phyloP scores from a whole-genome alignment of 345 rosid genomes.

The Eucalyptus regnans region DNA sequence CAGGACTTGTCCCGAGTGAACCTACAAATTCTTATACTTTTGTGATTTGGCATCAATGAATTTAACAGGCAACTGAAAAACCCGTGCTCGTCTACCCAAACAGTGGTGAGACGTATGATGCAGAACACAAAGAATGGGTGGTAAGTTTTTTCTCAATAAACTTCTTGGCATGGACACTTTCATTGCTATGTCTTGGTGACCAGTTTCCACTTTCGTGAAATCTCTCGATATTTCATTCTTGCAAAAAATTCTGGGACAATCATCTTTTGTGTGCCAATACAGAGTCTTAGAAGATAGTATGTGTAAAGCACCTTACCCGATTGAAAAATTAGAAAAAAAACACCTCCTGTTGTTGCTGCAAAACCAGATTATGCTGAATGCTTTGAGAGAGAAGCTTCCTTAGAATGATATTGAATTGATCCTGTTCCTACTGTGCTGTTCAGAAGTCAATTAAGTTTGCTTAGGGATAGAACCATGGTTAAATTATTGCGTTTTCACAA shows the following conservation, averaged over 20 bases:
- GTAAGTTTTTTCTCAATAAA: slow-evolving; percentile 18
- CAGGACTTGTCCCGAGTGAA: background rate
- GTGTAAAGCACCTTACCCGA: background rate
- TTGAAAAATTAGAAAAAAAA: background rate
- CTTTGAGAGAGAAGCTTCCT: background rate
- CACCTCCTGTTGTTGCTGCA: background rate
- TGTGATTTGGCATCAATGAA: background rate
- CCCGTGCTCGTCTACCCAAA: slow-evolving; percentile 72
- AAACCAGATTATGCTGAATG: background rate
- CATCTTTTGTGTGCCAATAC: background rate
- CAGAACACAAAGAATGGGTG: slow-evolving; percentile 55
- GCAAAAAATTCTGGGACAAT: background rate
- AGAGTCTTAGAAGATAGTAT: background rate
- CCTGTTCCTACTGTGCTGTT: background rate
- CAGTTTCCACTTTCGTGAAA: background rate
- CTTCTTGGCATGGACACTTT: background rate
- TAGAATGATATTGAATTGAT: background rate
- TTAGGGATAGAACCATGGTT: background rate
- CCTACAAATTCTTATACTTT: background rate
- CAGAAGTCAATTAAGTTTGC: background rate
- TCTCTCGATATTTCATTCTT: background rate
- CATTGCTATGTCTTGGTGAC: background rate
- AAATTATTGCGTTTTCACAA: background rate
- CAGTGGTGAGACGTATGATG: slow-evolving; percentile 77
- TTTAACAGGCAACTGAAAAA: slow-evolving; percentile 50